phyloP scores from a whole-genome alignment of 2,329 filamentous ascomycete species.

The Diaporthe velutina region DNA sequence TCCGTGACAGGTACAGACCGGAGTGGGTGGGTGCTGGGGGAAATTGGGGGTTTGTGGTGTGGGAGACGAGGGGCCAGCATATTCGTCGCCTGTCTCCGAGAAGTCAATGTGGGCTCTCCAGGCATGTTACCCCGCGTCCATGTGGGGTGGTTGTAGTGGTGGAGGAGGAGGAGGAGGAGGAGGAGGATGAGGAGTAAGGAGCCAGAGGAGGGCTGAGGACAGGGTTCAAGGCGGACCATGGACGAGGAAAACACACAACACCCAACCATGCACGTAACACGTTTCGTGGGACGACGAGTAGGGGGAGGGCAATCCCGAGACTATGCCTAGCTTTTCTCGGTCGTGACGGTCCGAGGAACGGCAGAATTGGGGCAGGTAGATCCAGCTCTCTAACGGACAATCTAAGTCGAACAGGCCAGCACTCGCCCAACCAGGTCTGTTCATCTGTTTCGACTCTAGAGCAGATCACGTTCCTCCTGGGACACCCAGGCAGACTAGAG shows the following conservation, averaged over 20 bases:
- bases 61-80: neutral
- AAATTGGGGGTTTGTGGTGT: neutral
- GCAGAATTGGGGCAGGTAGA: constrained; percentile 53
- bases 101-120: neutral
- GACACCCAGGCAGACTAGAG: neutral
- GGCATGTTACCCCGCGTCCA: constrained; percentile 32
- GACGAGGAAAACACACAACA: constrained; percentile 1
- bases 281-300: constrained; percentile 21
- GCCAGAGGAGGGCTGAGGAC: neutral
- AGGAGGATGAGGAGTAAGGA: neutral
- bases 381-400: constrained; percentile 35
- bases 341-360: constrained; percentile 64
- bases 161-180: neutral
- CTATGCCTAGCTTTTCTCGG: constrained; percentile 58
- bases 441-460: constrained; percentile 14
- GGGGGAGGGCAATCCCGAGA: constrained; percentile 29
- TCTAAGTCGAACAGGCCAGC: constrained; percentile 41
- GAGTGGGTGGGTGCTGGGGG: neutral
- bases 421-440: neutral
- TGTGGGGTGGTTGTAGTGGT: constrained; percentile 1
- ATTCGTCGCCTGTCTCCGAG: neutral
- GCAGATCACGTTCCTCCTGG: neutral
- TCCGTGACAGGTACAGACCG: neutral
- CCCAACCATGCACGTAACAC: constrained; percentile 22
- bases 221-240: constrained; percentile 3